phyloP scores from a whole-genome alignment of 2,329 filamentous ascomycete species.

The Colletotrichum filicis region DNA sequence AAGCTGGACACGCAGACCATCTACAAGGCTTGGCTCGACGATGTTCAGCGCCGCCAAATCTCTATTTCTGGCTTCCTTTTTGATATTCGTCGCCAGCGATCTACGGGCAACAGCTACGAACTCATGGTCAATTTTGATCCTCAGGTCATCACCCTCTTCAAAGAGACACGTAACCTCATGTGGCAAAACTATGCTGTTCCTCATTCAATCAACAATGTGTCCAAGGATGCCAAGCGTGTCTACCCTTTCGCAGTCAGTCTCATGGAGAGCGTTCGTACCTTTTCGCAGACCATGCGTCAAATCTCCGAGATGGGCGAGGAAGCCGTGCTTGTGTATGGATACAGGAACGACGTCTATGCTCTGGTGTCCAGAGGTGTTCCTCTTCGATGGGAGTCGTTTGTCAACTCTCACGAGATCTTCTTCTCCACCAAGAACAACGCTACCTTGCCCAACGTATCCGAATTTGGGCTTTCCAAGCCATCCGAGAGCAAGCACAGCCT shows the following conservation, averaged over 20 bases:
- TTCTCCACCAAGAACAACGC: slow-evolving; percentile 63
- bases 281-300: slow-evolving; percentile 86
- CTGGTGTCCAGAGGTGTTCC: slow-evolving; percentile 89
- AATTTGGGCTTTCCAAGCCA: slow-evolving; percentile 60
- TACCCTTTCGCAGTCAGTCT: slow-evolving; percentile 98
- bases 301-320: slow-evolving; percentile 90
- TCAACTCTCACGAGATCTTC: slow-evolving; percentile 92
- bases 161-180: slow-evolving; percentile 94
- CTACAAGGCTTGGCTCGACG: slow-evolving; percentile 94
- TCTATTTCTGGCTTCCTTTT: slow-evolving; percentile 94
- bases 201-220: slow-evolving; percentile 93
- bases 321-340: slow-evolving; percentile 86
- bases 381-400: slow-evolving; percentile 96
- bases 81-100: slow-evolving; percentile 86
- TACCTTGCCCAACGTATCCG: slow-evolving; percentile 48
- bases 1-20: slow-evolving; percentile 95
- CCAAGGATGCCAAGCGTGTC: slow-evolving; percentile 98
- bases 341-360: slow-evolving; percentile 88
- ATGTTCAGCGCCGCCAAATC: slow-evolving; percentile 88
- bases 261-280: slow-evolving; percentile 98
- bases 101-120: slow-evolving; percentile 90
- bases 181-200: slow-evolving; percentile 97
- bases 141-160: slow-evolving; percentile 97
- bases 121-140: slow-evolving; percentile 96
- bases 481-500: slow-evolving; percentile 94